Base-by-base conservation (phyloP, 192 early-diverging fungal species). In the Paraglomus occultum region DNA sequence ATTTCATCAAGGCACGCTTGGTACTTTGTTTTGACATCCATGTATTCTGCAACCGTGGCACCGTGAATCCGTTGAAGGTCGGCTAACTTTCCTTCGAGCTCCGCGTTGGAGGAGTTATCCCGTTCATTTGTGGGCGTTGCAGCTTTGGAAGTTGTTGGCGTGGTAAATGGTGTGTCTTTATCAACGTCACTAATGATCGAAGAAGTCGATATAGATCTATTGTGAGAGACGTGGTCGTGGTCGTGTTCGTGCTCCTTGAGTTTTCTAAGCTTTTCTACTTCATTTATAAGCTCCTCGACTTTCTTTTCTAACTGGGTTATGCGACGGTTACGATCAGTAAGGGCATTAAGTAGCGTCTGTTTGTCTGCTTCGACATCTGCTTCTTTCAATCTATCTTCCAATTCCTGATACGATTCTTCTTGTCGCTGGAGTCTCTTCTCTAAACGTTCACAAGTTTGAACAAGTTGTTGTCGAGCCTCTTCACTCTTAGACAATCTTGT, bases 341-440 rank as follows among this genome's bases (percentile, higher is more conserved):
- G 48, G 18, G 57, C 55, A 39, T 31, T 14, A 4, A 70, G 12
- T n/a, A 70, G 51, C 40, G 49, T 51, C 12, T 18, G 48, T 48
- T 22, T 20, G 23, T 70, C 45, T 14, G 49, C n/a, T 9, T 70
- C 67, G 48, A 49, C 46, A 12, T 59, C 22, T 10, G 17, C 3
- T 11, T 50, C n/a, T 47, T 57, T 59, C 38, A 43, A 70, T 31
- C 50, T 70, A 42, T 0, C 1, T 18, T 70, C 54, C 50, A 70
- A 59, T 39, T 40, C 51, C 8, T 49, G 3, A 59, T 70, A 70
- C n/a, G 67, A 42, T 45, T 74, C 65, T 46, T 79, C 79, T n/a
- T 64, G 63, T 50, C 75, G 67, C 1, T 64, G 47, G 12, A 73
- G 45, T 11, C 54, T 47, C 17, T 73, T 44, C 51, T 74, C 52